Evolutionary conservation across 495 filamentous ascomycete species (phyloP).

Genomic region (Aspergillus affinis): DNA sequence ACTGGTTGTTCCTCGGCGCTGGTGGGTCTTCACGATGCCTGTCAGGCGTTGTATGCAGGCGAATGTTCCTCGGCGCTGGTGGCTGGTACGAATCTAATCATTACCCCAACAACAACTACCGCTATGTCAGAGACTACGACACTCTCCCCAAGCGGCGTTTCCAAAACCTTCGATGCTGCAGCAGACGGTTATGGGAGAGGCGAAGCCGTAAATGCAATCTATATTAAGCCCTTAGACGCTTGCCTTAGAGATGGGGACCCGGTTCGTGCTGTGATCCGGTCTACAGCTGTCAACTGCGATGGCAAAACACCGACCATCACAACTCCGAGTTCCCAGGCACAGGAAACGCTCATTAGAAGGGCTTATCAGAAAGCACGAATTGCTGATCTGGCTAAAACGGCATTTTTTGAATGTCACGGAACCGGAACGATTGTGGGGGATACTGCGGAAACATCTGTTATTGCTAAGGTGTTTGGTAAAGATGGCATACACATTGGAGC

Average conservation of each 20-base stretch:
- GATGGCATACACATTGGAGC: slow-evolving; percentile 23
- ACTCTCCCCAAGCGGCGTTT: slow-evolving; percentile 27
- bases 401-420: slow-evolving; percentile 51
- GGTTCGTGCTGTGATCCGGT: slow-evolving; percentile 40
- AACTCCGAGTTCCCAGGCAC: slow-evolving; percentile 4
- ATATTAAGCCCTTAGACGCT: slow-evolving; percentile 28
- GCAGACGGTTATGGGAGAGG: slow-evolving; percentile 65
- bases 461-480: slow-evolving; percentile 22
- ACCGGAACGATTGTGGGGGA: slow-evolving; percentile 50
- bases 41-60: slow-evolving; percentile 26
- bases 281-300: slow-evolving; percentile 33
- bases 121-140: slow-evolving; percentile 26
- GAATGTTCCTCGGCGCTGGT: slow-evolving; percentile 41
- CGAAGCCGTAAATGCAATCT: slow-evolving; percentile 44
- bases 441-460: slow-evolving; percentile 21
- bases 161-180: slow-evolving; percentile 57
- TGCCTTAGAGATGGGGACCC: slow-evolving; percentile 34
- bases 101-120: slow-evolving; percentile 28
- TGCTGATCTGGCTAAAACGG: slow-evolving; percentile 19
- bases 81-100: slow-evolving; percentile 39
- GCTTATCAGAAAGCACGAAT: slow-evolving; percentile 26
- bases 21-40: slow-evolving; percentile 31
- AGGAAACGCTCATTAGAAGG: slow-evolving; percentile 20
- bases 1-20: slow-evolving; percentile 37
- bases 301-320: slow-evolving; percentile 21